Percentiles rank a stretch among this genome's conserved stretches.
These are phyloP conservation scores for Naganishia vaughanmartiniae DNA, from an alignment of 768 basidiomycete genomes.

Conservation along the genomic window DNA sequence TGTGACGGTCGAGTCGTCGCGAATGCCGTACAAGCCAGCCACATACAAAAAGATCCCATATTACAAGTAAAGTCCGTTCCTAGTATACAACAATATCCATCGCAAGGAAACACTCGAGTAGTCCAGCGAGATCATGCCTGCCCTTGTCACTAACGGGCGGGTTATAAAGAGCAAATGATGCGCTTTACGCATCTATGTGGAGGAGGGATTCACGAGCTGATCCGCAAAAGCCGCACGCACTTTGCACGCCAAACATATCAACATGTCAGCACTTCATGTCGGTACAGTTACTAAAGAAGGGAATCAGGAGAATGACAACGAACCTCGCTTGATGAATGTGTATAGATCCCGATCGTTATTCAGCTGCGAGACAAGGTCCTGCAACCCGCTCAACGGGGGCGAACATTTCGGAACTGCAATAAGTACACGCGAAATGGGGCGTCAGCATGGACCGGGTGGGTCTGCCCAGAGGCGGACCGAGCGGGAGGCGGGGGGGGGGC, in stretches of 20 bases:
- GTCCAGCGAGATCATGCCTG: too few relatives aligned
- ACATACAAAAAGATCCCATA: too few relatives aligned
- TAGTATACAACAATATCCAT: too few relatives aligned
- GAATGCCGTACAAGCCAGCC: too few relatives aligned
- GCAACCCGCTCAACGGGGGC: slow-evolving; percentile 66
- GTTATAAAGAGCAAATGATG: too few relatives aligned
- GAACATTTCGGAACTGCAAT: slow-evolving; percentile 74
- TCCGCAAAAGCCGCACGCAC: background rate
- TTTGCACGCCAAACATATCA: background rate
- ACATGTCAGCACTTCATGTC: background rate
- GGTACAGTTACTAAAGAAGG: background rate
- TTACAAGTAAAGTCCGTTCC: too few relatives aligned
- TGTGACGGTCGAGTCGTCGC: too few relatives aligned
- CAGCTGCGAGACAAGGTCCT: slow-evolving; percentile 67
- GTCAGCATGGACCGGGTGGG: too few relatives aligned
- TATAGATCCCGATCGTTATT: slow-evolving; percentile 70
- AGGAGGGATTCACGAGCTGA: background rate
- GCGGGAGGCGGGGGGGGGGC: slow-evolving; percentile 32
- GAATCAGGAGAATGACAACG: slow-evolving; percentile 28
- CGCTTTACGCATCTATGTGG: background rate
- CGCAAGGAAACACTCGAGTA: too few relatives aligned
- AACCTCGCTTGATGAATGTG: slow-evolving; percentile 64
- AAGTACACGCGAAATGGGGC: too few relatives aligned
- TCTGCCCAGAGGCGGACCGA: too few relatives aligned
- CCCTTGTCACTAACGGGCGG: too few relatives aligned